A percentile compares a stretch with the other conserved stretches of the same genome.
phyloP scores from a whole-genome alignment of 495 filamentous ascomycete species.

The Glutinoglossum americanum region DNA sequence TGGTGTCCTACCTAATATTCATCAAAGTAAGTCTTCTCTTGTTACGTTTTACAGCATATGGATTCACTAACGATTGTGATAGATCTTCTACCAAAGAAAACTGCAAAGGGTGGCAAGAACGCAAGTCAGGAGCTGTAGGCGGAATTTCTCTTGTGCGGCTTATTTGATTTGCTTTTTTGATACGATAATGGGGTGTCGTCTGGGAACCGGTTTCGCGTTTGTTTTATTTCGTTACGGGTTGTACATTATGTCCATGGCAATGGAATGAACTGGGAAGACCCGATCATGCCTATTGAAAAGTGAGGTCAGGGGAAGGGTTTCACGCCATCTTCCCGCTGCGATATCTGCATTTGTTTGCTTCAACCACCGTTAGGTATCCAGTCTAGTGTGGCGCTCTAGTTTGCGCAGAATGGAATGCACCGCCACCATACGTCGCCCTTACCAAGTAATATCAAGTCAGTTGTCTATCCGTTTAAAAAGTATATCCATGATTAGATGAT shows the following conservation, averaged over 20 bases:
- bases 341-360: background rate
- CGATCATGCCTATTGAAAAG: background rate
- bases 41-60: background rate
- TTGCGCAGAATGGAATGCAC: background rate
- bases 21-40: conserved; percentile 56
- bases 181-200: conserved; percentile 83
- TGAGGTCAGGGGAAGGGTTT: background rate
- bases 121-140: conserved; percentile 76
- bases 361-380: background rate
- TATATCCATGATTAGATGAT: no score
- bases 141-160: conserved; percentile 18
- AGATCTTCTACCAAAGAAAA: conserved; percentile 98
- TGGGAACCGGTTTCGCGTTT: conserved; percentile 51
- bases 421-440: no score
- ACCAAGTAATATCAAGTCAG: no score
- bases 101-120: conserved; percentile 74
- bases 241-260: conserved; percentile 82
- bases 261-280: conserved; percentile 22
- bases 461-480: no score
- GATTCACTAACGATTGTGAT: conserved; percentile 13
- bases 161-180: conserved; percentile 29
- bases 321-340: background rate
- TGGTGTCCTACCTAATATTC: conserved; percentile 97
- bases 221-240: conserved; percentile 58
- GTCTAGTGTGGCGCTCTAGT: background rate